Evolutionary conservation across 1,284 basidiomycete genomes (phyloP).

Genomic region (Leccinum subrobustum): DNA sequence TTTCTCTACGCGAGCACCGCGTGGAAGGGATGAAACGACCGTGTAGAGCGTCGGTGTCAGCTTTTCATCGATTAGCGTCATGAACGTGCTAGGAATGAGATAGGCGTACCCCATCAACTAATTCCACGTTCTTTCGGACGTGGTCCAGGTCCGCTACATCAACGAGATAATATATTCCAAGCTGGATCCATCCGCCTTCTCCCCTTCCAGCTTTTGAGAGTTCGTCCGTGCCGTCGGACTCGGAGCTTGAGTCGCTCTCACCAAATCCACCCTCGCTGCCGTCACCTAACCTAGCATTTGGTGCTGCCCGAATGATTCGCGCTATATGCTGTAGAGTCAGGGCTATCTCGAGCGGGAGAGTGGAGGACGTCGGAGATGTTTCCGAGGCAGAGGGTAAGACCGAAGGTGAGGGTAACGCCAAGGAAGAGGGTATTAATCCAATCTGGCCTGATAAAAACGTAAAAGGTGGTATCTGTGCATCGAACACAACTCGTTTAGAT

Average conservation of each 20-base stretch:
- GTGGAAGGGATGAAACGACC: slow-evolving; percentile 73
- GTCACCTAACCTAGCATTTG: slow-evolving; percentile 24
- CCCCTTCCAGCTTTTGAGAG: not conserved
- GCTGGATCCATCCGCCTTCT: slow-evolving; percentile 58
- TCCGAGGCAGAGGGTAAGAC: not conserved
- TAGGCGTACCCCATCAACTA: slow-evolving; percentile 24
- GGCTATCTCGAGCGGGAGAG: slow-evolving; percentile 65
- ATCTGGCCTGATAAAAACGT: slow-evolving; percentile 95
- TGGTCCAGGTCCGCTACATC: slow-evolving; percentile 39
- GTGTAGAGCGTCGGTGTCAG: slow-evolving; percentile 60
- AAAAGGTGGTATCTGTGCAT: slow-evolving; percentile 63
- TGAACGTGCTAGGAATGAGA: not conserved
- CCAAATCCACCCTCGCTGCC: slow-evolving; percentile 30
- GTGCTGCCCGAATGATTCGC: slow-evolving; percentile 56
- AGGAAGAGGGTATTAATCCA: slow-evolving; percentile 76
- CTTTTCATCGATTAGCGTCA: slow-evolving; percentile 6
- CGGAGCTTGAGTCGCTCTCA: slow-evolving; percentile 14
- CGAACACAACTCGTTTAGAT: not conserved
- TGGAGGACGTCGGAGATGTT: slow-evolving; percentile 19
- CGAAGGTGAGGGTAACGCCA: slow-evolving; percentile 57
- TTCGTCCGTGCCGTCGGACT: not conserved
- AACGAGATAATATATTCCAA: slow-evolving; percentile 65
- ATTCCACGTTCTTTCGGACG: slow-evolving; percentile 44
- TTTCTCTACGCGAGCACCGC: slow-evolving; percentile 71
- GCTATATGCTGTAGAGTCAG: slow-evolving; percentile 81